phyloP scores from a whole-genome alignment of 768 basidiomycete genomes.

The Glaciozyma martinii region DNA sequence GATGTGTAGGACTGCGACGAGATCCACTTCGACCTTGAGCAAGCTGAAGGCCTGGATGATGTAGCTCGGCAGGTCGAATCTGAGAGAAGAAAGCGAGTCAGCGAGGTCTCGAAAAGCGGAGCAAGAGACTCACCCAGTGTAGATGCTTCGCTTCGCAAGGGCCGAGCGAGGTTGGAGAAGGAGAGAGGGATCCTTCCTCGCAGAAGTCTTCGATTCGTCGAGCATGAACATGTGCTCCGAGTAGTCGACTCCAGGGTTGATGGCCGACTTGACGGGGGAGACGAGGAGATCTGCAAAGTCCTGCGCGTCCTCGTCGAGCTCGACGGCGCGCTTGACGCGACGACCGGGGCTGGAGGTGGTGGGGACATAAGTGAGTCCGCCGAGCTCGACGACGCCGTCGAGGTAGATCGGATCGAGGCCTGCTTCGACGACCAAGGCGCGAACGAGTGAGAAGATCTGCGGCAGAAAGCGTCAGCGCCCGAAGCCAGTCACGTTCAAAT shows the following conservation, averaged over 20 bases:
- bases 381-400: constrained; percentile 40
- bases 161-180: too few species aligned
- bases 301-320: too few species aligned
- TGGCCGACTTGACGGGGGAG: too few species aligned
- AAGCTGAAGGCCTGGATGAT: constrained; percentile 59
- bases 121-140: constrained; percentile 45
- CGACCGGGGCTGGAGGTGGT: neutral
- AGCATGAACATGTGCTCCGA: too few species aligned
- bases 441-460: constrained; percentile 60
- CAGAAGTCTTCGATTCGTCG: too few species aligned
- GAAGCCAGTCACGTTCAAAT: too few species aligned
- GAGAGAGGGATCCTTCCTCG: too few species aligned
- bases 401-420: constrained; percentile 54
- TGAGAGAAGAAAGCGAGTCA: constrained; percentile 34
- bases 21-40: constrained; percentile 53
- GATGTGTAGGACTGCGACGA: constrained; percentile 53
- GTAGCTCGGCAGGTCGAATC: constrained; percentile 56
- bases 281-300: too few species aligned
- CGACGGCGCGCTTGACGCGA: too few species aligned
- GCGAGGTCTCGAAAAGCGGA: neutral
- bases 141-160: constrained; percentile 39
- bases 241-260: neutral
- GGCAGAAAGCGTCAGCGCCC: constrained; percentile 38
- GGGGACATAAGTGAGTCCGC: neutral
- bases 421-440: constrained; percentile 56